phyloP scores from a whole-genome alignment of 768 basidiomycete genomes.

The Suillus bovinus region DNA sequence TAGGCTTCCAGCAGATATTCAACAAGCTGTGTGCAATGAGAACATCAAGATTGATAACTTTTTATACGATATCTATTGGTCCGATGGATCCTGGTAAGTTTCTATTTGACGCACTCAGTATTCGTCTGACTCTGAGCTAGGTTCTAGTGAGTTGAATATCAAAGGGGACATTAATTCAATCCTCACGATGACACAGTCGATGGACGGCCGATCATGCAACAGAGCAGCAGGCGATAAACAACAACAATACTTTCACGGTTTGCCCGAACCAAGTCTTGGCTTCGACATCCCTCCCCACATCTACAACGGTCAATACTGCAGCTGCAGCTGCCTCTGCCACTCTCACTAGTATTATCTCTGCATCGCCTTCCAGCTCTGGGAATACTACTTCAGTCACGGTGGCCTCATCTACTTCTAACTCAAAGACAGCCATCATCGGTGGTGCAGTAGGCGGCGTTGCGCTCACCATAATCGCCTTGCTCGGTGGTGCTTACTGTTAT shows the following conservation, averaged over 20 bases:
- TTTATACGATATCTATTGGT: slow-evolving; percentile 16
- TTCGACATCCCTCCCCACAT: slow-evolving; percentile 7
- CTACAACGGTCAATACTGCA: neutral
- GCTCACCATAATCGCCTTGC: neutral
- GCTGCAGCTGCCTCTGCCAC: neutral
- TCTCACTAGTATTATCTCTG: neutral
- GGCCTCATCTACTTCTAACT: neutral
- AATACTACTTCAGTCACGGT: neutral
- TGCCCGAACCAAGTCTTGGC: slow-evolving; percentile 18
- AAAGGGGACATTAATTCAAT: neutral
- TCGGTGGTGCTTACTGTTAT: neutral
- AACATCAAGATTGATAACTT: slow-evolving; percentile 20
- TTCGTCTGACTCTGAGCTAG: slow-evolving; percentile 3
- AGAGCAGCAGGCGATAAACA: slow-evolving; percentile 17
- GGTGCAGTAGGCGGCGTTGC: neutral
- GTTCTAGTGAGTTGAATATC: slow-evolving; percentile 12
- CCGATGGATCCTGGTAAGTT: slow-evolving; percentile 21
- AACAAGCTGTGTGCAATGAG: slow-evolving; percentile 23
- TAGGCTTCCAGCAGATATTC: slow-evolving; percentile 19
- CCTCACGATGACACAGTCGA: slow-evolving; percentile 13
- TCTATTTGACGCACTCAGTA: neutral
- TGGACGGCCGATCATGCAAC: slow-evolving; percentile 20
- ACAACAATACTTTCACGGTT: slow-evolving; percentile 30
- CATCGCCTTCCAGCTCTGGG: neutral
- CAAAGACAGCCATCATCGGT: neutral